phyloP scores from a whole-genome alignment of 345 rosid genomes.

The Rhodamnia rubescens region DNA sequence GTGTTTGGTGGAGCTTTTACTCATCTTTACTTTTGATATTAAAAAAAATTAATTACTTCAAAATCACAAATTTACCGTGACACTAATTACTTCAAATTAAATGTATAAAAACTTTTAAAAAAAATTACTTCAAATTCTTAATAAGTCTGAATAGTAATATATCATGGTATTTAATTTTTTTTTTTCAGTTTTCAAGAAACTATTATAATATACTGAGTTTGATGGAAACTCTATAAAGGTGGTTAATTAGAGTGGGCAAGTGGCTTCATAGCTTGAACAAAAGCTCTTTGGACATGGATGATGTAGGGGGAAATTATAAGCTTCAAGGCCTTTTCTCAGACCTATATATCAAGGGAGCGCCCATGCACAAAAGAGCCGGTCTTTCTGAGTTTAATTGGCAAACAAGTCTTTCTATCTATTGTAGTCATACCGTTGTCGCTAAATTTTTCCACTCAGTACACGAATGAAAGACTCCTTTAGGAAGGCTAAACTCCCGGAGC shows the following conservation, averaged over 20 bases:
- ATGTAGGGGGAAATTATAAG: too few relatives aligned
- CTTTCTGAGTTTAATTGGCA: neutral
- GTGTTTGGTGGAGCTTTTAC: neutral
- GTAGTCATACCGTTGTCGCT: neutral
- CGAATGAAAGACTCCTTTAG: neutral
- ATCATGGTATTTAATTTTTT: neutral
- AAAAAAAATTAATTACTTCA: neutral
- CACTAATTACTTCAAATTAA: neutral
- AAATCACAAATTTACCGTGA: neutral
- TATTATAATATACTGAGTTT: neutral
- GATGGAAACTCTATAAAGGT: neutral
- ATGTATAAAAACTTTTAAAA: too few relatives aligned
- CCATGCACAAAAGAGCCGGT: neutral
- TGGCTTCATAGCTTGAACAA: neutral
- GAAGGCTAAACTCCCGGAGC: too few relatives aligned
- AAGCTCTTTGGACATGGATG: neutral
- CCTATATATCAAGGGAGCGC: neutral
- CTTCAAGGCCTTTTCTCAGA: neutral
- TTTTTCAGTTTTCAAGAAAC: neutral
- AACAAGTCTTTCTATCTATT: neutral
- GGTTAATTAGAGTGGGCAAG: neutral
- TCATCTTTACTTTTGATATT: neutral
- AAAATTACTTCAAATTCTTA: neutral
- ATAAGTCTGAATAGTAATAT: neutral
- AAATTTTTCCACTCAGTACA: neutral